Base-by-base conservation (phyloP, 1,284 basidiomycete species). In the Rhodotorula mucilaginosa region DNA sequence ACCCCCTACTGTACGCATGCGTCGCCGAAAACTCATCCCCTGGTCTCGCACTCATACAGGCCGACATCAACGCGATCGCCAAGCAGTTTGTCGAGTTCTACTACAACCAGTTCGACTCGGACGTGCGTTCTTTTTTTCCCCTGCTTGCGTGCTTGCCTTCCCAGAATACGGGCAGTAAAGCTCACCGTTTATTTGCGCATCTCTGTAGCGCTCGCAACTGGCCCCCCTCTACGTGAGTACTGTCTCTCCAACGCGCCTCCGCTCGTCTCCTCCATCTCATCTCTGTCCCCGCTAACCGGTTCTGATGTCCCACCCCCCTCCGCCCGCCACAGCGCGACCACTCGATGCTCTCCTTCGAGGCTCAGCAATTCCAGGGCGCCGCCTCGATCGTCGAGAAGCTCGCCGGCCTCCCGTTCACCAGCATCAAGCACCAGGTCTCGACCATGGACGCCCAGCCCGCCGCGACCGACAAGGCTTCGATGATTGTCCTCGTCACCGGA, bases 291-390 rank as follows among this genome's bases (percentile, higher is more conserved):
- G 15, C 15, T 49, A 4, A 4, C 7, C 34, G 34, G 34, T 34
- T 34, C 34, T 34, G 34, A 34, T 34, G 4, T 4, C 7, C 34
- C 56, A 18, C 23, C 15, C 56, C 44, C 31, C 7, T 4, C 19
- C 8, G 19, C 1, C 34, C 0, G 6, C 15, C 10, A 72, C 31
- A 98, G 96, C 88, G 94, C 74, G 84, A 85, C 46, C 73, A 81
- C 65, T 98, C 95, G 31, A 97, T 97, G 92, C 84, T 99, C 79
- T 88, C 90, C 16, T 99, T 88, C 83, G 95, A 99, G 83, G 87
- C 87, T 31, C 72, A 80, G 49, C 88, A 85, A 66, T 83, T 89
- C 74, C 84, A 86, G 71, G 92, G 95, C 44, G 82, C 80, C 0
- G 49, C 65, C 0, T 79, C 78, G 34, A 96, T 97, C 81, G 80